phyloP scores from a whole-genome alignment of 345 rosid genomes.

The Linum usitatissimum region DNA sequence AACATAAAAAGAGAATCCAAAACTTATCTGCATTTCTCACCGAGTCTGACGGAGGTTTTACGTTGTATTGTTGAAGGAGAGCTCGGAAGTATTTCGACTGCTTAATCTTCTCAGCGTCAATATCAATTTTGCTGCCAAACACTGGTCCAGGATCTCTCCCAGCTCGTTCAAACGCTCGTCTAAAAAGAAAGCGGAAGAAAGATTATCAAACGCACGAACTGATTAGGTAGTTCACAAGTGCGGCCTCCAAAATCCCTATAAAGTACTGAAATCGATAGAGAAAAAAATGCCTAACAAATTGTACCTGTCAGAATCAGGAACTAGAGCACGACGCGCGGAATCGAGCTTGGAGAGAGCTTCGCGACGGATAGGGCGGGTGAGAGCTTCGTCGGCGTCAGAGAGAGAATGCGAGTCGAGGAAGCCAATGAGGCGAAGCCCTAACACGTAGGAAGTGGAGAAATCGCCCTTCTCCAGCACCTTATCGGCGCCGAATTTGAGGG shows the following conservation, averaged over 20 bases:
- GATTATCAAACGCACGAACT: constrained; percentile 7
- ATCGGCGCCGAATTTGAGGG: constrained; percentile 73
- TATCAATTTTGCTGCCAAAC: constrained; percentile 36
- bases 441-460: constrained; percentile 54
- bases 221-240: not conserved
- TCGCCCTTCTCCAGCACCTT: constrained; percentile 55
- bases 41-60: constrained; percentile 25
- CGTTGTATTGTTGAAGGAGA: constrained; percentile 39
- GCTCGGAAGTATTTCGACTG: constrained; percentile 51
- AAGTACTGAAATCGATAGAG: not conserved
- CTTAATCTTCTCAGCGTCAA: constrained; percentile 54
- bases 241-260: not conserved
- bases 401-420: constrained; percentile 70
- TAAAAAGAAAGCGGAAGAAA: constrained; percentile 19
- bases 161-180: constrained; percentile 73
- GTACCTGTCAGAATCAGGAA: constrained; percentile 70
- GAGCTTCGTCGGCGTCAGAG: constrained; percentile 41
- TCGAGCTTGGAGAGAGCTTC: constrained; percentile 57
- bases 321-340: constrained; percentile 47
- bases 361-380: constrained; percentile 56
- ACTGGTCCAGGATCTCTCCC: constrained; percentile 44
- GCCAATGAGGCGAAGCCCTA: constrained; percentile 79
- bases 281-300: not conserved
- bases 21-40: constrained; percentile 18
- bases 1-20: not conserved